These are phyloP conservation scores for Gaertneriomyces semiglobifer DNA, from an alignment of 192 early-diverging fungal species.

Conservation along the genomic window DNA sequence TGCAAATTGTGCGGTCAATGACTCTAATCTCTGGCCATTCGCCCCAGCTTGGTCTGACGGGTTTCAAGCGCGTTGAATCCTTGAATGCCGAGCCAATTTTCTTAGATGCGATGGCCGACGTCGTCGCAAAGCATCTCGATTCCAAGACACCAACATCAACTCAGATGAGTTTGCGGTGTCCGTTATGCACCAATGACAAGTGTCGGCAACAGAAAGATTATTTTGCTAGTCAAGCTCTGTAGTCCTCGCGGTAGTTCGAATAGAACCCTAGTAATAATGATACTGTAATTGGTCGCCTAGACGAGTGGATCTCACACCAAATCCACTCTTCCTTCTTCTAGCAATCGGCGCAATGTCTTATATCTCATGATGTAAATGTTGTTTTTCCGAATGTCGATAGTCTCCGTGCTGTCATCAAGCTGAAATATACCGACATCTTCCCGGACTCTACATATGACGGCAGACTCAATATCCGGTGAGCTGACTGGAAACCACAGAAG, in stretches of 20 bases:
- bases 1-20: constrained; percentile 2
- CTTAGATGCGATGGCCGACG: constrained; percentile 82
- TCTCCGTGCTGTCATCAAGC: constrained; percentile 36
- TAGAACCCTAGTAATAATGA: too few relatives aligned
- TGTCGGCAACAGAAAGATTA: constrained; percentile 63
- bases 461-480: constrained; percentile 54
- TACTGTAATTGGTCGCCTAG: too few relatives aligned
- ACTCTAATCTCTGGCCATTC: background rate
- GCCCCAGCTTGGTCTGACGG: constrained; percentile 70
- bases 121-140: constrained; percentile 77
- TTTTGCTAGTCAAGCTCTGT: constrained; percentile 43
- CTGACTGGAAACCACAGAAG: constrained; percentile 19
- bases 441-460: constrained; percentile 57
- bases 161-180: constrained; percentile 69
- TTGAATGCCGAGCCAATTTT: constrained; percentile 90
- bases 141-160: constrained; percentile 39
- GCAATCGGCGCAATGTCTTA: constrained; percentile 36
- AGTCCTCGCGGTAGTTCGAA: background rate
- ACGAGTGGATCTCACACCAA: constrained; percentile 37
- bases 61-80: constrained; percentile 84
- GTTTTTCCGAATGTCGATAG: constrained; percentile 30
- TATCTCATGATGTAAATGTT: constrained; percentile 60
- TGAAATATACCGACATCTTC: constrained; percentile 53
- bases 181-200: constrained; percentile 65
- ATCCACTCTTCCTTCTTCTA: constrained; percentile 47